Conservation (phyloP, 306 rosid genomes). For the Vicia sativa region DNA sequence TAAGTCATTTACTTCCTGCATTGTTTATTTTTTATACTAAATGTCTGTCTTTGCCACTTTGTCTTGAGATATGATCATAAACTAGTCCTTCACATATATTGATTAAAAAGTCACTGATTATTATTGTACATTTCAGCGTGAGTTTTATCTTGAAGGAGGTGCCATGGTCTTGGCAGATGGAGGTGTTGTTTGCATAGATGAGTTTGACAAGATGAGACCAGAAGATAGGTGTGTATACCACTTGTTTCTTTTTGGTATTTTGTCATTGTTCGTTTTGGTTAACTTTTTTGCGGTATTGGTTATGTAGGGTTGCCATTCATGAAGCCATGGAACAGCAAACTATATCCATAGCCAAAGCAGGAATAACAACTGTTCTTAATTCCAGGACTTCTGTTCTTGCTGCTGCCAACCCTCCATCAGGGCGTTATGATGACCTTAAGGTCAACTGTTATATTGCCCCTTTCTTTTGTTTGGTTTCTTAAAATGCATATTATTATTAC, state of each 20-base stretch:
- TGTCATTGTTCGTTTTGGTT: neutral
- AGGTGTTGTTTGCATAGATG: constrained; percentile 98
- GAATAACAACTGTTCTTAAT: constrained; percentile 97
- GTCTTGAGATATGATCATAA: constrained; percentile 20
- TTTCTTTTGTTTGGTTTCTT: constrained; percentile 1
- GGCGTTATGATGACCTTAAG: constrained; percentile 99
- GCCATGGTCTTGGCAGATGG: constrained; percentile 99
- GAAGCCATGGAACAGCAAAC: constrained; percentile 99
- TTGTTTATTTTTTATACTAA: constrained; percentile 18
- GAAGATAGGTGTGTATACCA: constrained; percentile 76
- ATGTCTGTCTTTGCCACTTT: constrained; percentile 15
- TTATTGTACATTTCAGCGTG: constrained; percentile 65
- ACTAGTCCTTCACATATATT: constrained; percentile 2
- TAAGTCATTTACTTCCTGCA: constrained; percentile 50
- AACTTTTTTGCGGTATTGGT: constrained; percentile 27
- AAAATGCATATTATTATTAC: neutral
- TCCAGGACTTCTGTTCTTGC: constrained; percentile 99
- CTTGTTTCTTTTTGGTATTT: constrained; percentile 12
- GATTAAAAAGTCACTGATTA: constrained; percentile 37
- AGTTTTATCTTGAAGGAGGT: constrained; percentile 99
- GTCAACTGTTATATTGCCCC: constrained; percentile 38
- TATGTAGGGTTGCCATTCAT: constrained; percentile 89
- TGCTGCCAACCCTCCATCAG: constrained; percentile 99
- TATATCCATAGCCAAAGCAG: constrained; percentile 98
- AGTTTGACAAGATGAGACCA: constrained; percentile 99